phyloP scores from a whole-genome alignment of 495 filamentous ascomycete genomes.

The Penicillium riverlandense region DNA sequence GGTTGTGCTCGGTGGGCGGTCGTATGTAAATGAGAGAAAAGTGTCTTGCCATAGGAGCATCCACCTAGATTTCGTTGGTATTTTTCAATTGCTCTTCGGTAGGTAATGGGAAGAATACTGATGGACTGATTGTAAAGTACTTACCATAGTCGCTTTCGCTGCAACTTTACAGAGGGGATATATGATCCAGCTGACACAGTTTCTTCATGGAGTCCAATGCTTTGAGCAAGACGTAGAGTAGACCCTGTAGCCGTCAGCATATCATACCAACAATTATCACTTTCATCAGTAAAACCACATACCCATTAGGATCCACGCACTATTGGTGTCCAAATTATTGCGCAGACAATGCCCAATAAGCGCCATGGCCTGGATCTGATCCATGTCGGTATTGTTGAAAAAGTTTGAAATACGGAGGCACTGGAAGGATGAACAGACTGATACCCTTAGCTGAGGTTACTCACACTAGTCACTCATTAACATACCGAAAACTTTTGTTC shows the following conservation, averaged over 20 bases:
- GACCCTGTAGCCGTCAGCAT: constrained; percentile 21
- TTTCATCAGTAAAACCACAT: not conserved
- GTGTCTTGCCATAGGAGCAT: constrained; percentile 47
- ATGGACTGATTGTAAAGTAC: too few species aligned
- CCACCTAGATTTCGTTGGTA: constrained; percentile 23
- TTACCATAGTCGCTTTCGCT: too few species aligned
- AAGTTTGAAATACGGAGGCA: constrained; percentile 47
- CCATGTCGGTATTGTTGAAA: constrained; percentile 36
- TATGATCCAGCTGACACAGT: constrained; percentile 19
- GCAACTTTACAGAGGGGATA: too few species aligned
- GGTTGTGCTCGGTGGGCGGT: constrained; percentile 30
- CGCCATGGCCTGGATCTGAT: constrained; percentile 41
- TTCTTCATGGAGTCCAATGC: constrained; percentile 37
- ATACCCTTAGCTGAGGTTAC: too few species aligned
- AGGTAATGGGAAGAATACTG: too few species aligned
- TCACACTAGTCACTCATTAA: too few species aligned
- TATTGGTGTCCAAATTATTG: constrained; percentile 48
- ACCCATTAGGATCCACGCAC: constrained; percentile 43
- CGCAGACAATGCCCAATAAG: constrained; percentile 43
- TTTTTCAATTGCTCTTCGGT: not conserved
- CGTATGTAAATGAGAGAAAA: constrained; percentile 44
- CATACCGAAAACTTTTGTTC: constrained; percentile 44
- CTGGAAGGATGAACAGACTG: constrained; percentile 48
- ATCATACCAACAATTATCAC: too few species aligned
- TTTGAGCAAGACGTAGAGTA: constrained; percentile 41